Percentiles rank a stretch among this genome's conserved stretches.
These are phyloP conservation scores for Acer yangbiense DNA, from an alignment of 345 rosid genomes.

Conservation along the genomic window DNA sequence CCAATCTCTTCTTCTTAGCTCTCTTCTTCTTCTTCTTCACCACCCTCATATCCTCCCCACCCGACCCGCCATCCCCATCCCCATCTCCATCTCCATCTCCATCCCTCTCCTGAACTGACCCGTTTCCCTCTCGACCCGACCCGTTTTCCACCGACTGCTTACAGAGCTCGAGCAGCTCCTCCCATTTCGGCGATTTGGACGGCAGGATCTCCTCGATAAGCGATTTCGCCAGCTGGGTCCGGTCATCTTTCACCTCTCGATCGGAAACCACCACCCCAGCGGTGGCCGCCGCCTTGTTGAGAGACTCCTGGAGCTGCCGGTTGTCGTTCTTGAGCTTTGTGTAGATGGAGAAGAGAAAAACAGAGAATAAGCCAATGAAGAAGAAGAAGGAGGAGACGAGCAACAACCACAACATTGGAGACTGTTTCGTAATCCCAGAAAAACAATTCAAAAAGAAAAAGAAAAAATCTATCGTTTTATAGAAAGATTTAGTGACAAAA, in stretches of 20 bases:
- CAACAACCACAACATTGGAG: constrained; percentile 40
- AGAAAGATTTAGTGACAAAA: neutral
- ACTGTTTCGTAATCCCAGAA: too few species aligned
- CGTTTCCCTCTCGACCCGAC: constrained; percentile 18
- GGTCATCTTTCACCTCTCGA: constrained; percentile 25
- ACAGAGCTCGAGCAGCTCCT: constrained; percentile 7
- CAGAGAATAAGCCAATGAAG: constrained; percentile 36
- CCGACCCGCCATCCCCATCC: constrained; percentile 11
- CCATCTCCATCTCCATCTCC: constrained; percentile 8
- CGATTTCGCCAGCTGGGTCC: constrained; percentile 44
- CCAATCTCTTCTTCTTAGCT: constrained; percentile 32
- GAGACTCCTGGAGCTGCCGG: neutral
- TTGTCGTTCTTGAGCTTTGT: constrained; percentile 17
- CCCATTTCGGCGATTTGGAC: constrained; percentile 46
- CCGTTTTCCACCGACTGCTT: constrained; percentile 21
- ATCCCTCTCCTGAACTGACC: neutral
- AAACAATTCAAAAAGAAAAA: too few species aligned
- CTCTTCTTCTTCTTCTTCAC: constrained; percentile 70
- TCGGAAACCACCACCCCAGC: neutral
- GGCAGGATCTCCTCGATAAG: constrained; percentile 63
- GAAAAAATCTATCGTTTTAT: neutral
- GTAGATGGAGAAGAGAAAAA: constrained; percentile 48
- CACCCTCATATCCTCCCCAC: constrained; percentile 41
- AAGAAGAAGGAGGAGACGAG: constrained; percentile 29
- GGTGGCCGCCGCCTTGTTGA: neutral